Percentiles rank a stretch among this genome's conserved stretches.
phyloP scores from a whole-genome alignment of 1,139 yeast genomes.

The Geotrichum bryndzae region DNA sequence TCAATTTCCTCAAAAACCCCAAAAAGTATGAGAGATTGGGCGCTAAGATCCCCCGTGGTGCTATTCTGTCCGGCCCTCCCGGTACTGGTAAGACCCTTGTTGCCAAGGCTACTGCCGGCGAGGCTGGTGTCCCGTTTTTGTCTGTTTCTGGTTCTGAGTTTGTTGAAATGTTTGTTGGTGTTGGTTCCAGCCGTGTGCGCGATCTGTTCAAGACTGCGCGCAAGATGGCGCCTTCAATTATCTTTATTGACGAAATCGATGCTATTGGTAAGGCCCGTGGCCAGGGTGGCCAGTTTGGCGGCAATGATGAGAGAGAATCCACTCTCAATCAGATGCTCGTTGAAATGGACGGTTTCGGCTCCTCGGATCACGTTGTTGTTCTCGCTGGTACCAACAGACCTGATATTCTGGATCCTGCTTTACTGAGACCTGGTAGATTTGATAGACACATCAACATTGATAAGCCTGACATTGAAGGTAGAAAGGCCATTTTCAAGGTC shows the following conservation, averaged over 20 bases:
- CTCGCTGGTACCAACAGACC: constrained; percentile 96
- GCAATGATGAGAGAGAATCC: constrained; percentile 94
- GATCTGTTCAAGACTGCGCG: constrained; percentile 90
- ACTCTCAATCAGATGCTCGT: constrained; percentile 91
- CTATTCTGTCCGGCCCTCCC: constrained; percentile 94
- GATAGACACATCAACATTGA: constrained; percentile 90
- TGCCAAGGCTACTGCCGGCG: constrained; percentile 98
- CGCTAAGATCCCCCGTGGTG: constrained; percentile 97
- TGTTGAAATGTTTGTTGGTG: constrained; percentile 99
- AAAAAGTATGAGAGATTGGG: constrained; percentile 83
- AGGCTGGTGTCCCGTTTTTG: constrained; percentile 93
- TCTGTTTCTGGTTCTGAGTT: constrained; percentile 97
- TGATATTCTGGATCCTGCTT: constrained; percentile 85
- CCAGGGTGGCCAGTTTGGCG: constrained; percentile 73
- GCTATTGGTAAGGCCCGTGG: constrained; percentile 95
- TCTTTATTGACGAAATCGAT: constrained; percentile 95
- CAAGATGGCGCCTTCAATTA: constrained; percentile 87
- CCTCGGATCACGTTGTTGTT: constrained; percentile 88
- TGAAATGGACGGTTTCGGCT: constrained; percentile 95
- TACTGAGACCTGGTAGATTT: constrained; percentile 94
- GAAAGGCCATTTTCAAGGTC: constrained; percentile 83
- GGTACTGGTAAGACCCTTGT: constrained; percentile 97
- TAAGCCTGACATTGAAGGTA: constrained; percentile 87
- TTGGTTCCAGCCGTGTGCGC: constrained; percentile 95
- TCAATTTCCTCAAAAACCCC: constrained; percentile 86